phyloP scores from a whole-genome alignment of 176 grass and related monocot genomes.

The Paspalum vaginatum region DNA sequence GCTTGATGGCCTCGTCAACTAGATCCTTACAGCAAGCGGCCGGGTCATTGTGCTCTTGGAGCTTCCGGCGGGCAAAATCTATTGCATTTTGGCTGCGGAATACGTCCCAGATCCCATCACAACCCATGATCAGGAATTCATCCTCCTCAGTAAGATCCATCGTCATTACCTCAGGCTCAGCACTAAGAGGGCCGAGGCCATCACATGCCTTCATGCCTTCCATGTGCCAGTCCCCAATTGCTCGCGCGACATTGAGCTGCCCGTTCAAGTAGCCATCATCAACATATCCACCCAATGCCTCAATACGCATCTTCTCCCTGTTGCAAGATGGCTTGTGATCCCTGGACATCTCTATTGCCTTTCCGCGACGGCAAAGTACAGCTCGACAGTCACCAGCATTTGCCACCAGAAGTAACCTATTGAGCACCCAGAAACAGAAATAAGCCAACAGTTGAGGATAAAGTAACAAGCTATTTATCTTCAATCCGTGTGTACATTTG shows the following conservation, averaged over 20 bases:
- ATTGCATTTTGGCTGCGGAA: conserved; percentile 91
- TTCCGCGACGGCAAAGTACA: conserved; percentile 81
- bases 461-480: not conserved
- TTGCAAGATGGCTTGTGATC: conserved; percentile 85
- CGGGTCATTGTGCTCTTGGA: conserved; percentile 88
- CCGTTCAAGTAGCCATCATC: conserved; percentile 82
- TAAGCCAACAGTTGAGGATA: not conserved
- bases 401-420: conserved; percentile 86
- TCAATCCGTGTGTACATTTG: not conserved
- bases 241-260: conserved; percentile 76
- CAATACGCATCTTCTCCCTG: conserved; percentile 69
- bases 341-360: conserved; percentile 81
- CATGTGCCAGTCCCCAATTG: conserved; percentile 94
- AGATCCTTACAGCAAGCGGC: conserved; percentile 76
- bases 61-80: conserved; percentile 85
- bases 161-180: conserved; percentile 78
- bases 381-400: conserved; percentile 96
- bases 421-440: conserved; percentile 7
- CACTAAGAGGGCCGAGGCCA: conserved; percentile 72
- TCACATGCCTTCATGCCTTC: conserved; percentile 73
- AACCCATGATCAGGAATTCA: conserved; percentile 91
- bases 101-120: conserved; percentile 97
- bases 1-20: conserved; percentile 83
- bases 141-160: conserved; percentile 76
- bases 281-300: conserved; percentile 79